Base-by-base conservation (phyloP, 2,329 filamentous ascomycete species). In the Lachnellula hyalina region DNA sequence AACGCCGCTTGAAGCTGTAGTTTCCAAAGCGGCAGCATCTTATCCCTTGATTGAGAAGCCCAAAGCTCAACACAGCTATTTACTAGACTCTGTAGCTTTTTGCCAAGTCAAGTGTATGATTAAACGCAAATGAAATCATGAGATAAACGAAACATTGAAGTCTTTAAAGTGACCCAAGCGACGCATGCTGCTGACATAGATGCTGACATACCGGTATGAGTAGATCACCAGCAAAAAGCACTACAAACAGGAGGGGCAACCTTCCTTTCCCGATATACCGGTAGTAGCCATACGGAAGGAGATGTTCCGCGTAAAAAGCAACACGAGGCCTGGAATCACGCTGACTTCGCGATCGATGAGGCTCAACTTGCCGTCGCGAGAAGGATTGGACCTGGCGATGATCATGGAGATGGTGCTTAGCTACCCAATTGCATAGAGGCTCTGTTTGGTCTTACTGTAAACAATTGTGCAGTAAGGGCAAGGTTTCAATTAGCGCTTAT, bases 401-500 rank as follows among this genome's bases (percentile, higher is more conserved):
- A 53, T 45, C 28, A 48, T 28, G 23, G 34, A 32, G 28, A 28
- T 54, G 54, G 52, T 53, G 44, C 52, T 40, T 19, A 46, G 38
- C 36, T 40, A 49, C 40, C 23, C 17, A 36, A 12, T 50, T 58
- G 58, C 58, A 62, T 46, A 55, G 53, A 50, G 49, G 56, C 56
- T 58, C 53, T 49, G 17, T 5, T 28, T 7, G 7, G 7, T 28
- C 7, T 35, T 25, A 7, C 25, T 25, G 25, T 25, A 15, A 25
- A 17, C 15, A 54, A 36, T 52, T 57, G 55, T 54, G 58, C 55
- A 54, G n/a, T 21, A 15, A 23, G 32, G 14, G 42, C 51, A 49
- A 40, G 55, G 59, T 61, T 60, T 51, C 49, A 51, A 23, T 55
- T 58, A 63, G 61, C 62, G 62, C 62, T 56, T 52, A 59, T 59